phyloP scores from a whole-genome alignment of 1,139 yeast genomes.

The Geotrichum aggregatum region DNA sequence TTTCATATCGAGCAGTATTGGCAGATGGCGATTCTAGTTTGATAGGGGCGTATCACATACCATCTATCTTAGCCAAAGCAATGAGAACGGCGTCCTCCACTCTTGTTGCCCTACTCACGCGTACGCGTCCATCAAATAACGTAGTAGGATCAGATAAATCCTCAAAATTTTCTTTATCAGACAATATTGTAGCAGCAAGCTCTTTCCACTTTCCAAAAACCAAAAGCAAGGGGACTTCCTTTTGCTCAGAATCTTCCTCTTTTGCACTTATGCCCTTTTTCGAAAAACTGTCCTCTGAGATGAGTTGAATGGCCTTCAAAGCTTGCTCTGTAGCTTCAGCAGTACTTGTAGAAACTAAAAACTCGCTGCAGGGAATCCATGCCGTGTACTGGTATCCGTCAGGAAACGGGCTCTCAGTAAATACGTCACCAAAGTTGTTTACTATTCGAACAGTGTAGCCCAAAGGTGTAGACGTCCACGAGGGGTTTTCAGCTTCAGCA shows the following conservation, averaged over 20 bases:
- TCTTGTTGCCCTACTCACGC: conserved; percentile 54
- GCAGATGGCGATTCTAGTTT: no score
- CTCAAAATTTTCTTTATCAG: conserved; percentile 45
- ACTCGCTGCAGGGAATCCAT: conserved; percentile 62
- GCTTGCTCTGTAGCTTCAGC: conserved; percentile 9
- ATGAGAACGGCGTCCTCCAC: conserved; percentile 70
- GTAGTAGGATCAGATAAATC: conserved; percentile 54
- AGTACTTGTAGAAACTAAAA: conserved; percentile 2
- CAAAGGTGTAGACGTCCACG: conserved; percentile 38
- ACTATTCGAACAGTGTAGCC: conserved; percentile 80
- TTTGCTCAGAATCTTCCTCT: conserved; percentile 28
- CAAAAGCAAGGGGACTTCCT: conserved; percentile 42
- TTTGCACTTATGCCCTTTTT: conserved; percentile 24
- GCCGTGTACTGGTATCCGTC: conserved; percentile 70
- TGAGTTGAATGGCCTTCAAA: conserved; percentile 14
- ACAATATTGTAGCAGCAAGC: conserved; percentile 50
- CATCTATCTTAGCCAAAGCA: conserved; percentile 48
- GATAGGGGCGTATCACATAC: conserved; percentile 3
- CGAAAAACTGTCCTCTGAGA: conserved; percentile 20
- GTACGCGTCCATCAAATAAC: conserved; percentile 63
- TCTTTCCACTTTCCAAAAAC: conserved; percentile 65
- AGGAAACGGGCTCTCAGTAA: conserved; percentile 62
- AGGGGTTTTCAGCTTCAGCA: conserved; percentile 6
- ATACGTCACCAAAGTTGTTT: conserved; percentile 55
- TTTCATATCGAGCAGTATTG: no score